phyloP scores from a whole-genome alignment of 2,329 filamentous ascomycete genomes.

The Aschersonia sp. region DNA sequence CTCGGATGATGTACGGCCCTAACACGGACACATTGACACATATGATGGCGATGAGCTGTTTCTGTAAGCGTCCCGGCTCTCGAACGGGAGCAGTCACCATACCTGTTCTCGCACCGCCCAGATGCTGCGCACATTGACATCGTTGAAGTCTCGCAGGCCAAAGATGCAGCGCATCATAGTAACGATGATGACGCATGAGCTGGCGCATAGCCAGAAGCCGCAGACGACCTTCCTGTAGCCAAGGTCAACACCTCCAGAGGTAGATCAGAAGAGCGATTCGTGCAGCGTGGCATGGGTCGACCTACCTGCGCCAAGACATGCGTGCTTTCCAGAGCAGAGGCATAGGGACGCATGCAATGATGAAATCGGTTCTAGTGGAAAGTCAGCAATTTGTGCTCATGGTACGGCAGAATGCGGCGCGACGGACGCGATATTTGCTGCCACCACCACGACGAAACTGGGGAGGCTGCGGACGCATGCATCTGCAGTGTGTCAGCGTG shows the following conservation, averaged over 20 bases:
- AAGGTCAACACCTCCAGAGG: not conserved
- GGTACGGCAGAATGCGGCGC: too few species aligned
- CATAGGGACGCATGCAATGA: conserved; percentile 23
- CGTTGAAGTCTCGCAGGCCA: conserved; percentile 18
- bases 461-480: not conserved
- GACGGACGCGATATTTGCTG: too few species aligned
- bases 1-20: too few species aligned
- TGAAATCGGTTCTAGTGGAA: conserved; percentile 19
- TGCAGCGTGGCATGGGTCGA: not conserved
- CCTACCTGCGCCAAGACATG: conserved; percentile 10
- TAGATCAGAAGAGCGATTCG: not conserved
- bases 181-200: conserved; percentile 23
- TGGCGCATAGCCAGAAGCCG: conserved; percentile 23
- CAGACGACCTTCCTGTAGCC: conserved; percentile 18
- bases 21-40: too few species aligned
- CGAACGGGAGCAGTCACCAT: too few species aligned
- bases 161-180: conserved; percentile 25
- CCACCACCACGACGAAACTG: too few species aligned
- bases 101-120: too few species aligned
- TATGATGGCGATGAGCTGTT: too few species aligned
- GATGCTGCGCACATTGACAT: conserved; percentile 18
- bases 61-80: too few species aligned
- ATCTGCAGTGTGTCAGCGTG: not conserved
- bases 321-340: conserved; percentile 25
- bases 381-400: too few species aligned